These are phyloP conservation scores for Pythium sukuiense DNA, from an alignment of 352 stramenopile species.

Conservation along the genomic window DNA sequence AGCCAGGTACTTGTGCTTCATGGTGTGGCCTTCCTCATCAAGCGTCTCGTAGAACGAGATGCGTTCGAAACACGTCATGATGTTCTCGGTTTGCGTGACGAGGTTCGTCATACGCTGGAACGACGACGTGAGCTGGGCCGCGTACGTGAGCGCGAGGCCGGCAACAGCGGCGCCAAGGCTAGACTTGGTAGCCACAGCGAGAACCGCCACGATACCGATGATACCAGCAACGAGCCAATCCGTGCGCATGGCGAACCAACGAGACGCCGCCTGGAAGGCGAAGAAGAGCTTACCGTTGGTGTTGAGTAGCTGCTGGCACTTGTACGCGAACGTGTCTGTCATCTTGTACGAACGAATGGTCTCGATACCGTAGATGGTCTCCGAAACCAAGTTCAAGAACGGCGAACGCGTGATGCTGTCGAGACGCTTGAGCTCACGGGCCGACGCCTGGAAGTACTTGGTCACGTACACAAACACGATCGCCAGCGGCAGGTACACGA, in stretches of 20 bases:
- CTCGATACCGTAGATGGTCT: constrained; percentile 94
- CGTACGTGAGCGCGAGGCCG: constrained; percentile 76
- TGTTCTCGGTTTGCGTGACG: constrained; percentile 52
- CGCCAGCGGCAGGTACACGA: constrained; percentile 75
- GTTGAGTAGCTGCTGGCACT: constrained; percentile 57
- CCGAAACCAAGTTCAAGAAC: constrained; percentile 95
- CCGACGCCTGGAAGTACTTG: constrained; percentile 92
- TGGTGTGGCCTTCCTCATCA: constrained; percentile 53
- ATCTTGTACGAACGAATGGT: constrained; percentile 90
- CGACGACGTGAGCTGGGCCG: constrained; percentile 74
- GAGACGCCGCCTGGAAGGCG: constrained; percentile 62
- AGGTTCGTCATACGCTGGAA: constrained; percentile 54
- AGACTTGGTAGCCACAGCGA: constrained; percentile 36
- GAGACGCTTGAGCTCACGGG: constrained; percentile 94
- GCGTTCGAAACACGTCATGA: constrained; percentile 75
- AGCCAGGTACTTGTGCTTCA: constrained; percentile 41
- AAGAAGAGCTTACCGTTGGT: constrained; percentile 75
- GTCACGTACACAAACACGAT: constrained; percentile 36
- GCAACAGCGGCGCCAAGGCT: constrained; percentile 37
- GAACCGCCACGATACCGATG: constrained; percentile 49
- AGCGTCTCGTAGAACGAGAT: constrained; percentile 52
- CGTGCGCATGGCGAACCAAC: constrained; percentile 69
- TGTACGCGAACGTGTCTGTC: constrained; percentile 44
- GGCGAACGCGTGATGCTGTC: constrained; percentile 93
- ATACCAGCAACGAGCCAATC: constrained; percentile 58